These are phyloP conservation scores for Harringtonia aguacate DNA, from an alignment of 2,329 filamentous ascomycete species.

Conservation along the genomic window DNA sequence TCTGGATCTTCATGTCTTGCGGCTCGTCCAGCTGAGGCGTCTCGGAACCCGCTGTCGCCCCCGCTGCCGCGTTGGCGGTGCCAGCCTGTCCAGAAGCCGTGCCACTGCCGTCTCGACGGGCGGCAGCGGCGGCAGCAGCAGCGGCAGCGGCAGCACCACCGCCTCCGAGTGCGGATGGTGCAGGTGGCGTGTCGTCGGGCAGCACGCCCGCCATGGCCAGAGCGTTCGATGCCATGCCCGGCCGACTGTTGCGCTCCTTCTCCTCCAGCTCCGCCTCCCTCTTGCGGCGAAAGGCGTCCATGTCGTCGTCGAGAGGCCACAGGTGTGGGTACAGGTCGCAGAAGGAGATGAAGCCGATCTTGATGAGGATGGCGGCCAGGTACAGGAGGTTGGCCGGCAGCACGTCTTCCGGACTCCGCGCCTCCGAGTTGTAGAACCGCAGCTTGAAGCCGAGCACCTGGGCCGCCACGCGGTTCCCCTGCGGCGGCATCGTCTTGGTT, in stretches of 20 bases:
- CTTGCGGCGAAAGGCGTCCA: slow-evolving; percentile 62
- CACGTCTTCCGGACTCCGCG: slow-evolving; percentile 60
- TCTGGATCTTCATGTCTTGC: slow-evolving; percentile 74
- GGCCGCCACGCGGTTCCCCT: slow-evolving; percentile 82
- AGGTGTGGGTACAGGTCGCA: slow-evolving; percentile 86
- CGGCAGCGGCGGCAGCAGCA: slow-evolving; percentile 26
- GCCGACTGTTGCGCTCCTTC: slow-evolving; percentile 59
- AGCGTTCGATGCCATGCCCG: slow-evolving; percentile 69
- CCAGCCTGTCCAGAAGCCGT: slow-evolving; percentile 52
- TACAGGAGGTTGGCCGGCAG: slow-evolving; percentile 90
- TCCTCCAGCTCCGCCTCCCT: slow-evolving; percentile 69
- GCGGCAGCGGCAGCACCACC: not conserved
- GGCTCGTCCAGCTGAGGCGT: slow-evolving; percentile 55
- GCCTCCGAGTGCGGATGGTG: too few species aligned
- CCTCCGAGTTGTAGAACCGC: slow-evolving; percentile 79
- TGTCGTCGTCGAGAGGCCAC: slow-evolving; percentile 72
- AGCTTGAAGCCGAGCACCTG: slow-evolving; percentile 96
- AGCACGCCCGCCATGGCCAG: slow-evolving; percentile 79
- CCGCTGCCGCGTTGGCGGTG: slow-evolving; percentile 29
- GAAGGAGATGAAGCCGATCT: slow-evolving; percentile 92
- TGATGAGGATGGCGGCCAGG: slow-evolving; percentile 83
- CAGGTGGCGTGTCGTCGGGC: slow-evolving; percentile 60
- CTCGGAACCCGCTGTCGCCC: slow-evolving; percentile 15
- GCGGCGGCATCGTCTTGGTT: slow-evolving; percentile 72
- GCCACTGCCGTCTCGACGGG: slow-evolving; percentile 33